Evolutionary conservation across 1,284 basidiomycete genomes (phyloP).

Genomic region (Sporisorium iseilematis-ciliati): DNA sequence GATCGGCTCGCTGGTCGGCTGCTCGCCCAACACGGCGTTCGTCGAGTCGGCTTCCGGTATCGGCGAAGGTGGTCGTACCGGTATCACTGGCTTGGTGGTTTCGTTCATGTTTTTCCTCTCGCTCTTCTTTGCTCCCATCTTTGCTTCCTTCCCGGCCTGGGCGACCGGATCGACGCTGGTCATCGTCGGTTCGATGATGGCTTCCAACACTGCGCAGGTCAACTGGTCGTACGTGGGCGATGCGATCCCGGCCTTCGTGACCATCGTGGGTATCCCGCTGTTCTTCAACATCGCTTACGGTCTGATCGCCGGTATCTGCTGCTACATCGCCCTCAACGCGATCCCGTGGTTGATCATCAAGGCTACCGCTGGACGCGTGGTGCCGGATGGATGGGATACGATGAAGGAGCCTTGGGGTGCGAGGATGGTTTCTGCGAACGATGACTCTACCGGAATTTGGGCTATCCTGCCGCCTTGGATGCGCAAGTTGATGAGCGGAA

Average conservation of each 20-base stretch:
- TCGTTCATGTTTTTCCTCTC: constrained; percentile 85
- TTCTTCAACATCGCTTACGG: constrained; percentile 84
- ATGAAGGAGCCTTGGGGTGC: constrained; percentile 66
- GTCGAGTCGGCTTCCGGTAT: constrained; percentile 78
- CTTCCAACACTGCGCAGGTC: constrained; percentile 84
- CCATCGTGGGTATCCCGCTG: constrained; percentile 54
- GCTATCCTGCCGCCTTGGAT: constrained; percentile 66
- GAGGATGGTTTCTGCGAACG: constrained; percentile 43
- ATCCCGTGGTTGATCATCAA: constrained; percentile 75
- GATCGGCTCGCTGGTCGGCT: constrained; percentile 84
- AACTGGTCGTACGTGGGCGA: constrained; percentile 89
- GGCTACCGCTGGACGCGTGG: constrained; percentile 76
- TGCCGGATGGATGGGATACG: constrained; percentile 75
- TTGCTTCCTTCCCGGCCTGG: constrained; percentile 87
- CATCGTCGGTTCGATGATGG: constrained; percentile 90
- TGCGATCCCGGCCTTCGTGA: constrained; percentile 75
- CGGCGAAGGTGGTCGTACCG: constrained; percentile 87
- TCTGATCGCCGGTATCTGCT: constrained; percentile 82
- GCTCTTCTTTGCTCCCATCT: constrained; percentile 90
- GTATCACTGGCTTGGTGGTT: constrained; percentile 82
- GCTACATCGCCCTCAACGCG: constrained; percentile 81
- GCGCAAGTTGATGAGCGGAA: constrained; percentile 58
- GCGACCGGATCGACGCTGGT: constrained; percentile 88
- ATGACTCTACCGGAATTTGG: constrained; percentile 47
- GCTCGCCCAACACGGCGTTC: constrained; percentile 88